Evolutionary conservation across 2,329 filamentous ascomycete genomes (phyloP).

Genomic region (Alternaria viburni): DNA sequence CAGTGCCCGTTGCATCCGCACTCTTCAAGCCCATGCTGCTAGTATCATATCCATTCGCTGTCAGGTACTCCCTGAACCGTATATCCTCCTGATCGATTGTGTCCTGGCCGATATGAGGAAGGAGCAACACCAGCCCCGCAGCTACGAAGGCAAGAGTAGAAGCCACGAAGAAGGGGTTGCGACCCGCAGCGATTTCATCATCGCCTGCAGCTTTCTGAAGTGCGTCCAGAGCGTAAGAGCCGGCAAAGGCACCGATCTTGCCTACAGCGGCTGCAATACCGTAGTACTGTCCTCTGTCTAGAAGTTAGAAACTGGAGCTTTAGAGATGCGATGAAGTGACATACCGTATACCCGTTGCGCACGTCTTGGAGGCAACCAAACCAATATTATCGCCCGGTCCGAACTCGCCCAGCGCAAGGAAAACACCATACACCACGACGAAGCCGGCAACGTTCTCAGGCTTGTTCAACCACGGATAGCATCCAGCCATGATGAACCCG

Average conservation of each 20-base stretch:
- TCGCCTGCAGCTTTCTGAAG: conserved; percentile 51
- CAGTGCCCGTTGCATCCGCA: conserved; percentile 10
- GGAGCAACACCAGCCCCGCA: conserved; percentile 66
- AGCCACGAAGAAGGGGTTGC: conserved; percentile 91
- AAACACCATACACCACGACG: conserved; percentile 79
- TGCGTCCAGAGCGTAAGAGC: conserved; percentile 80
- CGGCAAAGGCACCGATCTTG: conserved; percentile 84
- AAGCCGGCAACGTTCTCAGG: conserved; percentile 74
- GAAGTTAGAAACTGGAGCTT: background rate
- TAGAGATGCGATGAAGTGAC: background rate
- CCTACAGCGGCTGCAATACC: conserved; percentile 74
- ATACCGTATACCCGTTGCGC: conserved; percentile 77
- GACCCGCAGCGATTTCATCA: conserved; percentile 62
- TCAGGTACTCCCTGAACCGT: conserved; percentile 76
- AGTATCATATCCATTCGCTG: conserved; percentile 77
- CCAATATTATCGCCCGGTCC: conserved; percentile 94
- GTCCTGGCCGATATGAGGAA: conserved; percentile 82
- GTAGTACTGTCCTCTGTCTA: conserved; percentile 70
- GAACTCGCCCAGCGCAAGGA: conserved; percentile 77
- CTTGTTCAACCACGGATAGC: conserved; percentile 73
- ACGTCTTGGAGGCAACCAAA: conserved; percentile 83
- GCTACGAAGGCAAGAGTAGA: conserved; percentile 77
- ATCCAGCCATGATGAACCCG: conserved; percentile 87
- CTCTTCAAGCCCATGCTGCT: conserved; percentile 56
- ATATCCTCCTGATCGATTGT: conserved; percentile 81